Percentiles rank a stretch among this genome's conserved stretches.
phyloP scores from a whole-genome alignment of 2,329 filamentous ascomycete genomes.

The Xylaria sp. region DNA sequence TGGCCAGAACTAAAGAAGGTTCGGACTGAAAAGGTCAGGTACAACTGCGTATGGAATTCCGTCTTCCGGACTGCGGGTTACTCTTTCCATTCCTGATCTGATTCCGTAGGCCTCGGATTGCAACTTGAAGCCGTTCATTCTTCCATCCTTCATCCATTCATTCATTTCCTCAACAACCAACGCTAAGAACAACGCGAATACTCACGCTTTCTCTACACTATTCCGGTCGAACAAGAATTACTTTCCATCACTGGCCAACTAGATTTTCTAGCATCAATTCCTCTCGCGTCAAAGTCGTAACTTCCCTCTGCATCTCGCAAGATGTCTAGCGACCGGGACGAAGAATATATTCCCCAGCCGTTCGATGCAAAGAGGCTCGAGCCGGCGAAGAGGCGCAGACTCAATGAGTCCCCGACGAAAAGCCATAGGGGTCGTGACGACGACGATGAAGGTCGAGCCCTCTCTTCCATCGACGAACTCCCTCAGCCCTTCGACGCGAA shows the following conservation, averaged over 20 bases:
- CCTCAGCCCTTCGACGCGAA: slow-evolving; percentile 58
- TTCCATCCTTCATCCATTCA: not conserved
- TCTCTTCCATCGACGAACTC: slow-evolving; percentile 38
- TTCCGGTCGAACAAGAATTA: not conserved
- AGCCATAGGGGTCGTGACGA: slow-evolving; percentile 28
- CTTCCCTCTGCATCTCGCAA: slow-evolving; percentile 5
- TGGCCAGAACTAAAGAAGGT: too few species aligned
- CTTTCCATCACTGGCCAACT: not conserved
- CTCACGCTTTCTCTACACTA: not conserved
- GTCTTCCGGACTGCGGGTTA: too few species aligned
- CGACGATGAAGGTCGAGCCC: slow-evolving; percentile 15
- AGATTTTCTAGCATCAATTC: not conserved
- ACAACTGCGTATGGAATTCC: too few species aligned
- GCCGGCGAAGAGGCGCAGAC: slow-evolving; percentile 38
- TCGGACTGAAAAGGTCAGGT: too few species aligned
- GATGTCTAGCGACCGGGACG: slow-evolving; percentile 33
- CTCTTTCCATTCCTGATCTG: too few species aligned
- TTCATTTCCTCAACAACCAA: not conserved
- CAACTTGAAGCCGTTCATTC: not conserved
- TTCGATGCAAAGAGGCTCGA: slow-evolving; percentile 40
- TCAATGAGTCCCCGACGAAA: slow-evolving; percentile 33
- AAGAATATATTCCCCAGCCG: slow-evolving; percentile 36
- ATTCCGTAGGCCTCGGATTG: too few species aligned
- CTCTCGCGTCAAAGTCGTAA: not conserved
- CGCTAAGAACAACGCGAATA: not conserved